A percentile compares a stretch with the other conserved stretches of the same genome.
phyloP scores from a whole-genome alignment of 2,329 filamentous ascomycete species.

The Alternaria hordeiaustralica region DNA sequence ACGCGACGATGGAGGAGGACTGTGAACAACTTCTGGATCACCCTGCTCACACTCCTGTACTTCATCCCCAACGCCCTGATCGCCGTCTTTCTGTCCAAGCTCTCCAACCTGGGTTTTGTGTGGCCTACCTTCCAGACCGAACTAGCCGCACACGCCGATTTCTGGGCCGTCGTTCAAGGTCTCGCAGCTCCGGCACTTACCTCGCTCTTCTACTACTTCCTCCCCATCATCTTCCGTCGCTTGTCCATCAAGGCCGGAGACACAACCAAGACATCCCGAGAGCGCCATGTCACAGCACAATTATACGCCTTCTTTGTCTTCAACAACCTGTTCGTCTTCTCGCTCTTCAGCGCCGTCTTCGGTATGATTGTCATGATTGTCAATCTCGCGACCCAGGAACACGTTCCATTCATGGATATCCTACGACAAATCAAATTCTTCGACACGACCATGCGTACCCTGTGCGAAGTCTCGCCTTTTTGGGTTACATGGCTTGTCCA shows the following conservation, averaged over 20 bases:
- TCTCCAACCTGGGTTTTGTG: conserved; percentile 78
- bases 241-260: conserved; percentile 85
- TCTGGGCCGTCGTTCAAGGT: conserved; percentile 92
- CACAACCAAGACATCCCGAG: conserved; percentile 87
- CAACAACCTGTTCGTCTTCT: conserved; percentile 96
- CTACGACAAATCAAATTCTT: conserved; percentile 70
- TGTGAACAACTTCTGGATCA: conserved; percentile 84
- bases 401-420: conserved; percentile 67
- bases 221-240: conserved; percentile 90
- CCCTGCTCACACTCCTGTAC: conserved; percentile 81
- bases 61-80: conserved; percentile 93
- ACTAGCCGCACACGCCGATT: conserved; percentile 66
- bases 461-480: conserved; percentile 85
- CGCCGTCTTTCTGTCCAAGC: conserved; percentile 87
- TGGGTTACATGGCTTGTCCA: conserved; percentile 83
- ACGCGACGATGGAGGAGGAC: conserved; percentile 75
- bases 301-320: conserved; percentile 96
- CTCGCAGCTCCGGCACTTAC: conserved; percentile 86
- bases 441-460: conserved; percentile 69
- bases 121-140: conserved; percentile 77
- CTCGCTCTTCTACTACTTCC: conserved; percentile 82
- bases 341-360: conserved; percentile 85
- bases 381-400: conserved; percentile 57
- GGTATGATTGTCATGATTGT: conserved; percentile 72
- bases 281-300: conserved; percentile 88